These are phyloP conservation scores for Thermothelomyces thermophilus DNA, from an alignment of 2,329 filamentous ascomycete species.

Conservation along the genomic window DNA sequence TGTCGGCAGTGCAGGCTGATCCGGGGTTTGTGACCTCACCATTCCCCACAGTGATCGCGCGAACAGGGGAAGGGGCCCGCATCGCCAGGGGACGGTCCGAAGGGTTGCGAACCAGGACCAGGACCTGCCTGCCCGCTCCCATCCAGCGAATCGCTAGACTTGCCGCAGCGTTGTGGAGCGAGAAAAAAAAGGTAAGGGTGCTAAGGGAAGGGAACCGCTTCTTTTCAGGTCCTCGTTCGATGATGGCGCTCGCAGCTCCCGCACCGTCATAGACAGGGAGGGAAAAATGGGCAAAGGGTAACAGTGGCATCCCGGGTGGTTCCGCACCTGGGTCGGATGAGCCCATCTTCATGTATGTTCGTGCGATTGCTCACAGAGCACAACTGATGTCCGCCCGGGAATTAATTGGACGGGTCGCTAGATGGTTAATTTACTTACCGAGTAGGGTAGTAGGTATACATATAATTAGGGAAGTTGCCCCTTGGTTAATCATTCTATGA, in stretches of 20 bases:
- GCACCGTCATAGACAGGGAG: background rate
- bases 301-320: slow-evolving; percentile 4
- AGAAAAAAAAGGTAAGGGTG: background rate
- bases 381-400: background rate
- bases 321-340: background rate
- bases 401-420: too few species aligned
- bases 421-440: too few species aligned
- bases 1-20: slow-evolving; percentile 13
- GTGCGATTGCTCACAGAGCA: slow-evolving; percentile 1
- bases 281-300: background rate
- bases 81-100: slow-evolving; percentile 4
- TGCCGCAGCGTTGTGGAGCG: slow-evolving; percentile 8
- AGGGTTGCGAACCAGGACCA: background rate
- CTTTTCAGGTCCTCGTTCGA: too few species aligned
- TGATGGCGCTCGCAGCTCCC: background rate
- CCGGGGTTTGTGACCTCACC: slow-evolving; percentile 1
- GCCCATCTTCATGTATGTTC: slow-evolving; percentile 1
- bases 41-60: slow-evolving; percentile 8
- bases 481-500: too few species aligned
- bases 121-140: background rate
- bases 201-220: too few species aligned
- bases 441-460: too few species aligned
- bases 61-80: slow-evolving; percentile 5
- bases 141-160: slow-evolving; percentile 19
- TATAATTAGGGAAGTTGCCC: too few species aligned